These are phyloP conservation scores for Trichoderma citrinoviride DNA, from an alignment of 2,329 filamentous ascomycete genomes.

Conservation along the genomic window DNA sequence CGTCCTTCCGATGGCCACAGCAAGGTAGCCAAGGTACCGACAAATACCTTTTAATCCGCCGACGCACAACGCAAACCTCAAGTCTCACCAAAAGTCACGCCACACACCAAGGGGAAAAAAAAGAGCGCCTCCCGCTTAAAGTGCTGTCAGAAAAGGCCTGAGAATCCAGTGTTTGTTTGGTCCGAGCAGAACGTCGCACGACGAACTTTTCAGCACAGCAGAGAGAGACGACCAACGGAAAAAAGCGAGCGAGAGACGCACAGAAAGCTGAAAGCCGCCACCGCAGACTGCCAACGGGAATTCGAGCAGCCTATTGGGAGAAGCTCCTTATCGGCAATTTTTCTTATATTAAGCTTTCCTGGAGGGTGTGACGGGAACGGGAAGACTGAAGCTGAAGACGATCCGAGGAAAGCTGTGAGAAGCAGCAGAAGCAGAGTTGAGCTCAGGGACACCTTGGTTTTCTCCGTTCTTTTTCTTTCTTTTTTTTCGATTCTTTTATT, in stretches of 20 bases:
- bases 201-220: constrained; percentile 48
- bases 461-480: not conserved
- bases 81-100: constrained; percentile 7
- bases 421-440: too few species aligned
- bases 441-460: too few species aligned
- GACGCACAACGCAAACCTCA: not conserved
- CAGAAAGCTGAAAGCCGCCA: not conserved
- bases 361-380: too few species aligned
- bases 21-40: constrained; percentile 8
- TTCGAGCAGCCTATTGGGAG: not conserved
- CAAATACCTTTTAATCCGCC: constrained; percentile 8
- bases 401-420: too few species aligned
- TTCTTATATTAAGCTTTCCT: too few species aligned
- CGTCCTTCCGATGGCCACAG: not conserved
- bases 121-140: not conserved
- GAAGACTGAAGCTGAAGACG: too few species aligned
- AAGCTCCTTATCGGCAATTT: not conserved
- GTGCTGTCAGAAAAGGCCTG: too few species aligned
- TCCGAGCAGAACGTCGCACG: constrained; percentile 35
- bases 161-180: constrained; percentile 7
- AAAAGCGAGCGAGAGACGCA: not conserved
- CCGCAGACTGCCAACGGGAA: not conserved
- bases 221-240: not conserved
- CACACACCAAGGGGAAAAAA: constrained; percentile 28
- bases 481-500: not conserved